phyloP scores from a whole-genome alignment of 305 asterid genomes.

The Solanum chacoense region DNA sequence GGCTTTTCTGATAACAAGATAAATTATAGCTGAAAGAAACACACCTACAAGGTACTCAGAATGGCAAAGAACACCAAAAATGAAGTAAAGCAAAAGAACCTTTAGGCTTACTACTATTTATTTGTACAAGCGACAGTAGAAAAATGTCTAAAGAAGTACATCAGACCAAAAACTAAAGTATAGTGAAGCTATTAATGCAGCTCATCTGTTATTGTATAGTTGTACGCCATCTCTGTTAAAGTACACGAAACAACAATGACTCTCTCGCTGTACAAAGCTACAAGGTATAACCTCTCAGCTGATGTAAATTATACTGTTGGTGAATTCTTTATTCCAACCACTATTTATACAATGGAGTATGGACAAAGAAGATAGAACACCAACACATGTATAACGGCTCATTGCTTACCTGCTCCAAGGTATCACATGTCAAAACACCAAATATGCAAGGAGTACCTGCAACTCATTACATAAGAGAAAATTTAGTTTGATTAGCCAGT shows the following conservation, averaged over 20 bases:
- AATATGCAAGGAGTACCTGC: slow-evolving; percentile 94
- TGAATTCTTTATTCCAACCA: neutral
- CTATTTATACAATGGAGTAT: neutral
- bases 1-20: too few species aligned
- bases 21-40: too few species aligned
- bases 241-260: neutral
- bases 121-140: too few species aligned
- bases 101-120: too few species aligned
- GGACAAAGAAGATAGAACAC: neutral
- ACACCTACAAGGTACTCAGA: too few species aligned
- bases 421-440: slow-evolving; percentile 79
- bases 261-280: neutral
- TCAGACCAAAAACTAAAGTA: too few species aligned
- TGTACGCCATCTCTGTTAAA: neutral
- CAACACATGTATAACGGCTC: neutral
- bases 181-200: too few species aligned
- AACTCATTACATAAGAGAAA: slow-evolving; percentile 3
- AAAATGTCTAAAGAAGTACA: too few species aligned
- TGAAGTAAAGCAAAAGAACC: too few species aligned
- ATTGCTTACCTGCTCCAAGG: slow-evolving; percentile 74
- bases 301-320: neutral
- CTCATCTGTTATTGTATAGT: too few species aligned
- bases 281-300: neutral
- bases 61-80: too few species aligned
- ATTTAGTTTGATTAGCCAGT: neutral